These are phyloP conservation scores for Cladosporium sp. DNA, from an alignment of 2,329 filamentous ascomycete genomes.

Conservation along the genomic window DNA sequence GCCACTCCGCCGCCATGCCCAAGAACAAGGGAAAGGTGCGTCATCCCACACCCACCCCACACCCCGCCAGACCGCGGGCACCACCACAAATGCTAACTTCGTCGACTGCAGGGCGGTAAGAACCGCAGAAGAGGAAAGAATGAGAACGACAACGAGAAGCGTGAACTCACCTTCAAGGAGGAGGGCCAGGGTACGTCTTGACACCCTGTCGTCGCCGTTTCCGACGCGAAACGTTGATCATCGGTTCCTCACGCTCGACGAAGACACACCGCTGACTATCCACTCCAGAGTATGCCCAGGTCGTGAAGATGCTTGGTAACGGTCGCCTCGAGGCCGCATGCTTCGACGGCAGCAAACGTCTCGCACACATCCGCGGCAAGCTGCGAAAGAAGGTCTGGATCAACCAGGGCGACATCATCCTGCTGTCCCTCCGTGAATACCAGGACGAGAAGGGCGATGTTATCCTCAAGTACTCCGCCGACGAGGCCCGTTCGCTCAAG, in stretches of 20 bases:
- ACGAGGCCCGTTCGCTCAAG: constrained; percentile 92
- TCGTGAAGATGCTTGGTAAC: constrained; percentile 94
- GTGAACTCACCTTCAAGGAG: constrained; percentile 97
- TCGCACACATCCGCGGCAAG: constrained; percentile 86
- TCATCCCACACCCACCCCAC: constrained; percentile 11
- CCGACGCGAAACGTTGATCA: neutral
- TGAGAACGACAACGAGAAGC: constrained; percentile 92
- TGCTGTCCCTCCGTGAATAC: constrained; percentile 82
- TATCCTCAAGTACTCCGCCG: constrained; percentile 89
- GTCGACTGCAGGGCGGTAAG: constrained; percentile 67
- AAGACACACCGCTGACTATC: constrained; percentile 13
- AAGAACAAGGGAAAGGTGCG: constrained; percentile 99
- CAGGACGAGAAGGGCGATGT: constrained; percentile 92
- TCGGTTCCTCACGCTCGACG: neutral
- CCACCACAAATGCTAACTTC: constrained; percentile 31
- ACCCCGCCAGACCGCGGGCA: constrained; percentile 13
- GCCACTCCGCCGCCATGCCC: constrained; percentile 60
- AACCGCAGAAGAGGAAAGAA: constrained; percentile 91
- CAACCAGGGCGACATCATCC: constrained; percentile 94
- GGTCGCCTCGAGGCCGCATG: constrained; percentile 87
- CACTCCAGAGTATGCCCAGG: constrained; percentile 66
- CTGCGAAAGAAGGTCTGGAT: constrained; percentile 99
- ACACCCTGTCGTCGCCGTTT: neutral
- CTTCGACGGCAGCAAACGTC: constrained; percentile 87
- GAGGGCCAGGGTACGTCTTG: constrained; percentile 69